Conservation (phyloP, 345 rosid genomes). For the Salix arbutifolia region DNA sequence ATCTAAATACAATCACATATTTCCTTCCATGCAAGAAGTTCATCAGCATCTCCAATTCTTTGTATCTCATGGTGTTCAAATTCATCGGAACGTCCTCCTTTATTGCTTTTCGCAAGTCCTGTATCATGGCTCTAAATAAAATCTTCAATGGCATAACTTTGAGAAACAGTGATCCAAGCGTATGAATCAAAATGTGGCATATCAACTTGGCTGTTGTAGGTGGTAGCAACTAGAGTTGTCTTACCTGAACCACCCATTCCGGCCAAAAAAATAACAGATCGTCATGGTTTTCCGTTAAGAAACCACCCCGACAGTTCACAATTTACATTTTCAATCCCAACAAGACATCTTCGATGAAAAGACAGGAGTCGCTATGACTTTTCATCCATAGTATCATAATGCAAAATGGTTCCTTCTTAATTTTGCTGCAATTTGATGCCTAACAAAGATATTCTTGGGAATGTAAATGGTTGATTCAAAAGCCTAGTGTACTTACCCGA, state of each 20-base stretch:
- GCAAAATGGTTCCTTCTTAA: background rate
- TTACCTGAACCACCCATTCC: slow-evolving; percentile 36
- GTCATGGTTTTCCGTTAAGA: slow-evolving; percentile 19
- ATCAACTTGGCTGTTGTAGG: slow-evolving; percentile 19
- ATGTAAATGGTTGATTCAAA: background rate
- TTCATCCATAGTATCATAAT: slow-evolving; percentile 1
- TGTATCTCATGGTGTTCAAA: slow-evolving; percentile 23
- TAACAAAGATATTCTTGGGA: slow-evolving; percentile 4
- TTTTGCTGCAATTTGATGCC: slow-evolving; percentile 4
- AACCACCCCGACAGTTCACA: background rate
- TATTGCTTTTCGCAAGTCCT: background rate
- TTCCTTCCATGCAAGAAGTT: slow-evolving; percentile 26
- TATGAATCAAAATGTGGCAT: slow-evolving; percentile 29
- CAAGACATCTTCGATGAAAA: slow-evolving; percentile 28
- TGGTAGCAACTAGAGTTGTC: slow-evolving; percentile 34
- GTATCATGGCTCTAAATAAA: slow-evolving; percentile 16
- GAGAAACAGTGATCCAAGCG: slow-evolving; percentile 38
- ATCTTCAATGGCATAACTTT: slow-evolving; percentile 30
- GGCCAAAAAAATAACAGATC: slow-evolving; percentile 18
- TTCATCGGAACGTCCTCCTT: slow-evolving; percentile 4
- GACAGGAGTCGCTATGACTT: slow-evolving; percentile 24
- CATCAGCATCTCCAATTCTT: slow-evolving; percentile 27
- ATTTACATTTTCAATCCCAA: slow-evolving; percentile 1
- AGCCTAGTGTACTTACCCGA: background rate
- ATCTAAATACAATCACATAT: slow-evolving; percentile 27